Percentiles rank a stretch among this genome's conserved stretches.
Conservation (phyloP, 805 yeast species). For the Tetrapisispora taiwanensis region DNA sequence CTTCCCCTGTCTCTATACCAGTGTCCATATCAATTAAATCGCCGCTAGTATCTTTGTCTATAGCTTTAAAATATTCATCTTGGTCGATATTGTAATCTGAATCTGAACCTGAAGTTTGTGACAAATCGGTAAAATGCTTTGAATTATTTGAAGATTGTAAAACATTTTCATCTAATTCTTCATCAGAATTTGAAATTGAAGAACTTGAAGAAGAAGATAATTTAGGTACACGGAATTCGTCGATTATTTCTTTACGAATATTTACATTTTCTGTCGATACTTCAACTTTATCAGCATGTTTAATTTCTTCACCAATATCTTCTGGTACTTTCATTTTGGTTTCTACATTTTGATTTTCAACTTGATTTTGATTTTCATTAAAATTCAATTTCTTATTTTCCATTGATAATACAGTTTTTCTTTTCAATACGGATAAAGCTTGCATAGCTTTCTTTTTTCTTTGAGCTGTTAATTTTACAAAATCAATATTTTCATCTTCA, state of each 20-base stretch:
- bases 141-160: background rate
- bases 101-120: conserved; percentile 6
- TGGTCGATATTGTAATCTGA: conserved; percentile 28
- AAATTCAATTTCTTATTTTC: conserved; percentile 31
- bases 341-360: conserved; percentile 26
- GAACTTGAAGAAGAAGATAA: conserved; percentile 9
- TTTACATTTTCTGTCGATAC: conserved; percentile 5
- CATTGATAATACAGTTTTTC: conserved; percentile 10
- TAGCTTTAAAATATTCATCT: conserved; percentile 24
- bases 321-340: conserved; percentile 3
- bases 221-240: conserved; percentile 22
- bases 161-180: background rate
- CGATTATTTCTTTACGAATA: conserved; percentile 7
- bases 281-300: conserved; percentile 25
- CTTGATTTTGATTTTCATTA: conserved; percentile 29
- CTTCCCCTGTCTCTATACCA: conserved; percentile 27
- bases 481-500: conserved; percentile 61
- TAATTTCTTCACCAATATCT: conserved; percentile 52
- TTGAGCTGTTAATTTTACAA: conserved; percentile 61
- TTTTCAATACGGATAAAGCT: conserved; percentile 31
- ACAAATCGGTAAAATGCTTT: background rate
- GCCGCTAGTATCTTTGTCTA: conserved; percentile 20
- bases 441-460: conserved; percentile 48
- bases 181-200: conserved; percentile 15
- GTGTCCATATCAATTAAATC: conserved; percentile 23